A percentile compares a stretch with the other conserved stretches of the same genome.
Conservation (phyloP, 805 yeast genomes). For the Millerago galiae region DNA sequence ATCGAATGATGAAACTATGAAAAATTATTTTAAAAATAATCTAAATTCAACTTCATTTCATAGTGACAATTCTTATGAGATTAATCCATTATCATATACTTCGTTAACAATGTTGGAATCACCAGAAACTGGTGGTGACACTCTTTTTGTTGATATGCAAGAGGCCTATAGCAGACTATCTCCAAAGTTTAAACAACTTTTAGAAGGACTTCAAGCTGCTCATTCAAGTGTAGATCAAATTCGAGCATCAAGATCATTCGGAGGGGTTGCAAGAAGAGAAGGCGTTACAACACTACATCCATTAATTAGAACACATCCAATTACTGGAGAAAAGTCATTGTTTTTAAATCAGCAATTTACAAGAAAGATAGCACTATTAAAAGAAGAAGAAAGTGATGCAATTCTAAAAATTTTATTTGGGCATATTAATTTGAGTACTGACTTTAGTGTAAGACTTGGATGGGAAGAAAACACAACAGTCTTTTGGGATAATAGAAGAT, state of each 20-base stretch:
- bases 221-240: constrained; percentile 37
- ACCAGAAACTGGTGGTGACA: constrained; percentile 48
- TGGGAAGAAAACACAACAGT: constrained; percentile 20
- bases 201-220: constrained; percentile 38
- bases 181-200: constrained; percentile 38
- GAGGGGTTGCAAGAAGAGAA: constrained; percentile 40
- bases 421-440: constrained; percentile 40
- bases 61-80: constrained; percentile 50
- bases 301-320: constrained; percentile 57
- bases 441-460: constrained; percentile 18
- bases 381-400: constrained; percentile 42
- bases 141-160: constrained; percentile 46
- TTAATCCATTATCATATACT: constrained; percentile 51
- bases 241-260: constrained; percentile 41
- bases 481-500: constrained; percentile 22
- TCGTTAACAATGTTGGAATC: constrained; percentile 46
- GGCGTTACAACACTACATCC: constrained; percentile 36
- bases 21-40: constrained; percentile 4
- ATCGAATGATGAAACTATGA: constrained; percentile 9
- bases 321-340: constrained; percentile 55
- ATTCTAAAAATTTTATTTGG: constrained; percentile 40
- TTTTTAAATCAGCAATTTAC: constrained; percentile 49
- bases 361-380: constrained; percentile 44
- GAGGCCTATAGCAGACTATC: constrained; percentile 49
- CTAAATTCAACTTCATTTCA: constrained; percentile 34